These are phyloP conservation scores for Incumbomyces delicatus DNA, from an alignment of 2,329 filamentous ascomycete species.

Conservation along the genomic window DNA sequence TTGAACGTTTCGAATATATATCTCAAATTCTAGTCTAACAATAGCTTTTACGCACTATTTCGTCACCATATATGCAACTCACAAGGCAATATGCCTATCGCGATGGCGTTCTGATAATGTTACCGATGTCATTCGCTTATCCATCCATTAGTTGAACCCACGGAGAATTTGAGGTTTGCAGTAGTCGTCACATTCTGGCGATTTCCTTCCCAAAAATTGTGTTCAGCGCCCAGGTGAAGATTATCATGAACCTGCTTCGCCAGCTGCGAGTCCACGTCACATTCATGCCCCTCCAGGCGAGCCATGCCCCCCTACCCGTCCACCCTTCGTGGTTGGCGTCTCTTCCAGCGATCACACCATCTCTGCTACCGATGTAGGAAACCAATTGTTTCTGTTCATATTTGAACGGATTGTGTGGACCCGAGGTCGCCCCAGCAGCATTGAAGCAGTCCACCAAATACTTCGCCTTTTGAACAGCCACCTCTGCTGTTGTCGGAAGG, in stretches of 20 bases:
- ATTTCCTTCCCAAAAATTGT: constrained; percentile 27
- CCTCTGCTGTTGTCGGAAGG: constrained; percentile 20
- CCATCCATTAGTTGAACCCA: too few relatives aligned
- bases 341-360: constrained; percentile 33
- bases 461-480: constrained; percentile 19
- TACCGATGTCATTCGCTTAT: too few relatives aligned
- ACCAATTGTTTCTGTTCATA: constrained; percentile 31
- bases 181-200: constrained; percentile 36
- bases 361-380: constrained; percentile 33
- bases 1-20: too few relatives aligned
- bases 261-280: constrained; percentile 29
- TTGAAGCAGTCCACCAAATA: constrained; percentile 19
- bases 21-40: too few relatives aligned
- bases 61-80: too few relatives aligned
- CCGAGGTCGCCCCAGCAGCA: background rate
- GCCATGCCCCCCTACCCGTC: constrained; percentile 34
- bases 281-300: constrained; percentile 34
- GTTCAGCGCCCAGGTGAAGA: constrained; percentile 27
- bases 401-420: constrained; percentile 23
- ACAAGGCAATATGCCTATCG: too few relatives aligned
- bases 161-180: too few relatives aligned
- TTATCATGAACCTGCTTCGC: constrained; percentile 26
- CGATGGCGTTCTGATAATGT: too few relatives aligned
- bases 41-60: too few relatives aligned
- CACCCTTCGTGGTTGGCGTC: constrained; percentile 21